Percentiles rank a stretch among this genome's conserved stretches.
These are phyloP conservation scores for Fonsecaea pugnacius DNA, from an alignment of 2,329 filamentous ascomycete species.

Conservation along the genomic window DNA sequence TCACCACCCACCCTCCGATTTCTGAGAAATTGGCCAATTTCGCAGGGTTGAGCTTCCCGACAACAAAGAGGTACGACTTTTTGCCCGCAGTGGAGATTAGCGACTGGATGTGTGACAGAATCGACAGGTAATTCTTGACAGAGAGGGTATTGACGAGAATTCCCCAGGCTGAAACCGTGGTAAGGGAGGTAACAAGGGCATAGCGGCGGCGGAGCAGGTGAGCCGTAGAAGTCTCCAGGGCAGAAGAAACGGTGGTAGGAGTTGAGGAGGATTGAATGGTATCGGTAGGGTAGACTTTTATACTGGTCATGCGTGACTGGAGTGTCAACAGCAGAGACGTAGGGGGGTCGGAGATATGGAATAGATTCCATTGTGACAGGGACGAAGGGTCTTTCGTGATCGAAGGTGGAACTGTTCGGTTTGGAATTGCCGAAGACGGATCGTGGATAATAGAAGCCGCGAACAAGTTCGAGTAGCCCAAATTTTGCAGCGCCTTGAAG, in stretches of 20 bases:
- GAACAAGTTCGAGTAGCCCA: constrained; percentile 72
- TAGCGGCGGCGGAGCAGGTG: constrained; percentile 79
- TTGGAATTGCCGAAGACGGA: constrained; percentile 80
- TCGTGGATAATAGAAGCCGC: constrained; percentile 75
- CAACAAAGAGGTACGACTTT: constrained; percentile 94
- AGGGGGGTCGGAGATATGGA: constrained; percentile 82
- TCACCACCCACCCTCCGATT: constrained; percentile 93
- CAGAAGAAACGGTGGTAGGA: constrained; percentile 30
- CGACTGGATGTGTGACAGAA: constrained; percentile 72
- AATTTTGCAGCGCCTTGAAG: constrained; percentile 56
- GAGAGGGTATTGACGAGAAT: constrained; percentile 96
- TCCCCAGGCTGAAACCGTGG: constrained; percentile 81
- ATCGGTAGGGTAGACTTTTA: constrained; percentile 73
- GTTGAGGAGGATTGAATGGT: constrained; percentile 71
- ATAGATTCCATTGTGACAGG: constrained; percentile 72
- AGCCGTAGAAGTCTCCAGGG: constrained; percentile 57
- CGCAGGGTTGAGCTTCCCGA: constrained; percentile 92
- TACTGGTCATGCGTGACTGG: constrained; percentile 75
- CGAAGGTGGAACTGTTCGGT: constrained; percentile 69
- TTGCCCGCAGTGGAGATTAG: constrained; percentile 81
- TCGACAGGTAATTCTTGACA: constrained; percentile 84
- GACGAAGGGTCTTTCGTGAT: constrained; percentile 51
- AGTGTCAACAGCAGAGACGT: constrained; percentile 84
- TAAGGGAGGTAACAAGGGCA: constrained; percentile 78
- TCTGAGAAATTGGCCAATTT: constrained; percentile 97